phyloP scores from a whole-genome alignment of 495 filamentous ascomycete species.

The Neurospora sp. region DNA sequence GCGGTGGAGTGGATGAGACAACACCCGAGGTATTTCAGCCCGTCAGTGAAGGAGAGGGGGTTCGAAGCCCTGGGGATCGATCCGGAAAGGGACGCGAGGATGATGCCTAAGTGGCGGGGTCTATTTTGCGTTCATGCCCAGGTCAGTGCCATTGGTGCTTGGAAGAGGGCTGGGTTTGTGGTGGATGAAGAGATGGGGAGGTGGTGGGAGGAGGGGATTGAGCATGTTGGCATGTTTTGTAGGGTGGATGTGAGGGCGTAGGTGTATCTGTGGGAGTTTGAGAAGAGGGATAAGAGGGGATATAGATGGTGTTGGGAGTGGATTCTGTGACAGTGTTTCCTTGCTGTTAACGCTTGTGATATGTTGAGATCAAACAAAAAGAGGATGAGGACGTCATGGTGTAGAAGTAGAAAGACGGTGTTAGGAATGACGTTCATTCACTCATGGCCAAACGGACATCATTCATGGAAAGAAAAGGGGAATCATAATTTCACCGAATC shows the following conservation, averaged over 20 bases:
- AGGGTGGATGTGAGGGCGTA: slow-evolving; percentile 20
- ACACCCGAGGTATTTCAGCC: slow-evolving; percentile 45
- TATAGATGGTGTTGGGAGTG: neutral
- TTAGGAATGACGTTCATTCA: neutral
- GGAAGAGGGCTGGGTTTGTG: slow-evolving; percentile 57
- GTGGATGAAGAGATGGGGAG: slow-evolving; percentile 58
- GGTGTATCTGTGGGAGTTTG: neutral
- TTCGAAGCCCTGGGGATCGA: slow-evolving; percentile 25
- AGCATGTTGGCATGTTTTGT: slow-evolving; percentile 71
- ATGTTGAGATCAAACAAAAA: neutral
- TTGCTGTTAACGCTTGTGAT: neutral
- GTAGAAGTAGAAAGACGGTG: neutral
- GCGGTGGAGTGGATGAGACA: slow-evolving; percentile 51
- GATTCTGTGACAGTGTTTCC: neutral
- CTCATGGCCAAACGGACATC: neutral
- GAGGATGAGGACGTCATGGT: neutral
- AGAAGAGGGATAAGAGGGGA: neutral
- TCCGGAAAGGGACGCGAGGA: slow-evolving; percentile 7
- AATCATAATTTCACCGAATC: slow-evolving; percentile 1
- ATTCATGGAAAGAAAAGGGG: neutral
- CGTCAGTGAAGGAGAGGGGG: slow-evolving; percentile 34
- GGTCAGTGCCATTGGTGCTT: slow-evolving; percentile 47
- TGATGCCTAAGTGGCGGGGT: slow-evolving; percentile 51
- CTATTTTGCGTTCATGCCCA: slow-evolving; percentile 70
- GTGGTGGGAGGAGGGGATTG: slow-evolving; percentile 80